phyloP scores from a whole-genome alignment of 2,329 filamentous ascomycete species.

The Phoma sp. region DNA sequence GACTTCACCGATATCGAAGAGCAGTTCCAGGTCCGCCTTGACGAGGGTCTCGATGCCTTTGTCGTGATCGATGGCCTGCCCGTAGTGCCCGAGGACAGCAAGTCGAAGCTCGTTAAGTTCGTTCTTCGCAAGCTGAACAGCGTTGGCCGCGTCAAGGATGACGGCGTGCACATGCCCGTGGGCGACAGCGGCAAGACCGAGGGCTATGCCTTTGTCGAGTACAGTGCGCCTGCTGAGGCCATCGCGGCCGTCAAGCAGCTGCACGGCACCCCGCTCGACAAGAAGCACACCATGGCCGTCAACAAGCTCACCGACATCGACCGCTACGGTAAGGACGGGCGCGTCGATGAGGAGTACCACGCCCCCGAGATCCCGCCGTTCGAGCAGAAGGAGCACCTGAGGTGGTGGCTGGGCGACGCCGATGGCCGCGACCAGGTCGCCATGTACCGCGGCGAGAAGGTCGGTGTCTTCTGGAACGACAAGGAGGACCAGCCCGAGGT shows the following conservation, averaged over 20 bases:
- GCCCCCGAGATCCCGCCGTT: constrained; percentile 84
- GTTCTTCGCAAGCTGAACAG: constrained; percentile 89
- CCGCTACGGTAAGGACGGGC: constrained; percentile 90
- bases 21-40: constrained; percentile 93
- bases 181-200: constrained; percentile 84
- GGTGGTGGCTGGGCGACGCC: constrained; percentile 89
- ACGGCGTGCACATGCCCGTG: constrained; percentile 92
- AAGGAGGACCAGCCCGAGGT: constrained; percentile 88
- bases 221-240: constrained; percentile 87
- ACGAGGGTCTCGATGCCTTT: constrained; percentile 95
- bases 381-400: constrained; percentile 88
- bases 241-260: constrained; percentile 87
- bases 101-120: constrained; percentile 95
- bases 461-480: constrained; percentile 98
- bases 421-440: constrained; percentile 94
- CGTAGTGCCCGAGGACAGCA: constrained; percentile 85
- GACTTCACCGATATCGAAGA: constrained; percentile 93
- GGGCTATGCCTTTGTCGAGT: constrained; percentile 97
- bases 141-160: constrained; percentile 83
- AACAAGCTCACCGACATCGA: constrained; percentile 99
- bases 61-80: constrained; percentile 95
- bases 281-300: constrained; percentile 91
- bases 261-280: constrained; percentile 87
- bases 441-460: constrained; percentile 89
- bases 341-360: constrained; percentile 88